Percentiles rank a stretch among this genome's conserved stretches.
Conservation (phyloP, 2,329 filamentous ascomycete genomes). For the Diaporthe citri region DNA sequence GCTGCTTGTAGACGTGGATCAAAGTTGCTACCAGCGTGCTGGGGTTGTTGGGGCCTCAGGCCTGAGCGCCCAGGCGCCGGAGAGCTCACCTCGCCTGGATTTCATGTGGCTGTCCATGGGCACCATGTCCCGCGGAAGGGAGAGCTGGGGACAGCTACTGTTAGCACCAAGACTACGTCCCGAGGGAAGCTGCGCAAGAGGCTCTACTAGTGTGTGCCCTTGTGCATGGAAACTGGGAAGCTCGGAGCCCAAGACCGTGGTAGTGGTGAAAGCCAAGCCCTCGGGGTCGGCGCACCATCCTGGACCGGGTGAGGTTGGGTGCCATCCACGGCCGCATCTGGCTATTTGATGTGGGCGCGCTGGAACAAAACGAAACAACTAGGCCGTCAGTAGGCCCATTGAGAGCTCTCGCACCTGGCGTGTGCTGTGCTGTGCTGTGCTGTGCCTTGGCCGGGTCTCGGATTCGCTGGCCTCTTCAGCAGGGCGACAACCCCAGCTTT, state of each 20-base stretch:
- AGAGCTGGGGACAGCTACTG: neutral
- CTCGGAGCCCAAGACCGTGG: neutral
- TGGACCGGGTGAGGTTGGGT: neutral
- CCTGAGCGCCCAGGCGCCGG: no score
- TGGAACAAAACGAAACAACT: neutral
- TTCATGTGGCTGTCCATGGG: neutral
- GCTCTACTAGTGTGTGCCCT: neutral
- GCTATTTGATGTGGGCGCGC: constrained; percentile 11
- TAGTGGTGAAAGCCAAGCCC: constrained; percentile 6
- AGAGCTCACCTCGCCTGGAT: neutral
- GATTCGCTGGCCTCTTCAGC: neutral
- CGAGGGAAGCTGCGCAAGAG: neutral
- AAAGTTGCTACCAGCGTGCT: neutral
- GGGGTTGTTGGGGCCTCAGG: no score
- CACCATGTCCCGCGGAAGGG: neutral
- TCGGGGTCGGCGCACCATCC: neutral
- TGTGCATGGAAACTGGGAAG: neutral
- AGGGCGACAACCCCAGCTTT: neutral
- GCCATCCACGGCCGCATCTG: constrained; percentile 4
- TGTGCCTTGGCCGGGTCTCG: neutral
- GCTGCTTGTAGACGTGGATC: neutral
- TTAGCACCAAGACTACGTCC: neutral
- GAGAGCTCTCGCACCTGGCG: neutral
- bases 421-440: neutral
- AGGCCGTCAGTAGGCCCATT: neutral